Conservation (phyloP, 305 asterid species). For the Solanum chacoense region DNA sequence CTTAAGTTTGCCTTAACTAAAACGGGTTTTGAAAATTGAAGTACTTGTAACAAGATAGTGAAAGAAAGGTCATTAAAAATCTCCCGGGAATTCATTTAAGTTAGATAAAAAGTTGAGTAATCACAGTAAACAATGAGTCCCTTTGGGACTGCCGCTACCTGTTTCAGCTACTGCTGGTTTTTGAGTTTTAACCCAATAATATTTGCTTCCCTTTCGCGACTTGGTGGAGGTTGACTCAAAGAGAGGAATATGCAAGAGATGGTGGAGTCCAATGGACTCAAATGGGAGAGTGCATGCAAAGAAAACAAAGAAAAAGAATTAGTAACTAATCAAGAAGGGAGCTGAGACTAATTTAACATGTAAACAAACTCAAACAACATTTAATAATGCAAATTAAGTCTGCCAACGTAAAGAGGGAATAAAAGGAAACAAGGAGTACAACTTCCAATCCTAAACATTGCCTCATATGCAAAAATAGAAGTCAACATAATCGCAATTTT, state of each 20-base stretch:
- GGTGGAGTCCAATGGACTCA: neutral
- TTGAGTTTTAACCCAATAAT: neutral
- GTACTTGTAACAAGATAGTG: neutral
- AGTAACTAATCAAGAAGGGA: neutral
- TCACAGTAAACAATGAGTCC: neutral
- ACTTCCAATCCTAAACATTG: neutral
- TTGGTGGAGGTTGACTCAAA: neutral
- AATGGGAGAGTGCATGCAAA: neutral
- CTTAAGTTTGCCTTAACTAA: neutral
- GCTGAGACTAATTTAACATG: neutral
- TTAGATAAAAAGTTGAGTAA: neutral
- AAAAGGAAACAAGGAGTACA: neutral
- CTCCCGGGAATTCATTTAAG: neutral
- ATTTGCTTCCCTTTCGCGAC: neutral
- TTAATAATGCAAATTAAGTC: neutral
- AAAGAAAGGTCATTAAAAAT: neutral
- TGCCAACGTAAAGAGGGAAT: neutral
- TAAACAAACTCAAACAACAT: neutral
- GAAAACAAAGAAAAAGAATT: neutral
- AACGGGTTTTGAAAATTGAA: neutral
- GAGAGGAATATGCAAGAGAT: neutral
- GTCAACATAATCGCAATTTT: neutral
- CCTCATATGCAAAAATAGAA: neutral
- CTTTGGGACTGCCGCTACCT: neutral
- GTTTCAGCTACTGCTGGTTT: neutral